phyloP scores from a whole-genome alignment of 2,329 filamentous ascomycete species.

The Exophiala sideris region DNA sequence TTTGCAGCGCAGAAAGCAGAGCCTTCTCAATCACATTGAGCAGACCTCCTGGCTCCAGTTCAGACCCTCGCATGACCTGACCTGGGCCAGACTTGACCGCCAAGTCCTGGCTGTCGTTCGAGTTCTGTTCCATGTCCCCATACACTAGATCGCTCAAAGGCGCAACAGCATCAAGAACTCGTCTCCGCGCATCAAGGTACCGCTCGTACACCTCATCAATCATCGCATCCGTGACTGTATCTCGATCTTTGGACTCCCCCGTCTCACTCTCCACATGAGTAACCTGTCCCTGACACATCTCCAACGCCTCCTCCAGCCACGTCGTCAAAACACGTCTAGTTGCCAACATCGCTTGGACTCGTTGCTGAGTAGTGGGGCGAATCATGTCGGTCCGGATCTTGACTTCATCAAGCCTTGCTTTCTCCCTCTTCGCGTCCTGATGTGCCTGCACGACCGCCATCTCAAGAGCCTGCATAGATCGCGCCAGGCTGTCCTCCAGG shows the following conservation, averaged over 20 bases:
- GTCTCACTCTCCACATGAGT: background rate
- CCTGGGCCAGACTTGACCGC: background rate
- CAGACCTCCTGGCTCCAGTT: background rate
- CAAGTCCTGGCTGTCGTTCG: background rate
- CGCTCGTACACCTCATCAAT: constrained; percentile 20
- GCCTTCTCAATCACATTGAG: constrained; percentile 13
- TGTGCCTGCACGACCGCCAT: constrained; percentile 23
- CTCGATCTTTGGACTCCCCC: background rate
- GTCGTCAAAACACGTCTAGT: constrained; percentile 18
- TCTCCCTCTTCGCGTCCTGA: constrained; percentile 13
- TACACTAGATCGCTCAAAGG: constrained; percentile 4
- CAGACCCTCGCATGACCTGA: background rate
- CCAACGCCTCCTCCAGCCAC: constrained; percentile 25
- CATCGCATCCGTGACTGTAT: constrained; percentile 2
- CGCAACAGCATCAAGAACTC: constrained; percentile 8
- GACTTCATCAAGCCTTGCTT: constrained; percentile 4
- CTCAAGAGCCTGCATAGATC: constrained; percentile 19
- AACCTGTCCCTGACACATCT: constrained; percentile 10
- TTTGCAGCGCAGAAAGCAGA: constrained; percentile 12
- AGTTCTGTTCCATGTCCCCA: background rate
- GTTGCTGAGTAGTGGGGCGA: background rate
- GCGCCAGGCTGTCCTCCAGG: background rate
- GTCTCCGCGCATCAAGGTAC: constrained; percentile 21
- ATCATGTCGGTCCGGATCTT: background rate
- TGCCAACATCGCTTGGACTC: constrained; percentile 11